Evolutionary conservation across 2,329 filamentous ascomycete species (phyloP).

Genomic region (Paecilomyces sp.): DNA sequence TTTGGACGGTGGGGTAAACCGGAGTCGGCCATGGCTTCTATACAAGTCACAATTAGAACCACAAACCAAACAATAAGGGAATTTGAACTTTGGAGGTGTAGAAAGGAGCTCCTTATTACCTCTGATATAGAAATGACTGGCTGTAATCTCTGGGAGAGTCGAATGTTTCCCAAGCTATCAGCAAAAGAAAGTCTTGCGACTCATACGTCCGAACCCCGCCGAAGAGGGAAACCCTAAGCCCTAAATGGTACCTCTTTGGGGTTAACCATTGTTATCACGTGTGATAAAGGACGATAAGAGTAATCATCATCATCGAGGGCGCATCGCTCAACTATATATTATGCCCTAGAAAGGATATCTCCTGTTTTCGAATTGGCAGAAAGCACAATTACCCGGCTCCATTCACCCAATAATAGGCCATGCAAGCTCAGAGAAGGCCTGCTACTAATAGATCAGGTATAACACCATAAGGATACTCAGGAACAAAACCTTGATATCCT

Average conservation of each 20-base stretch:
- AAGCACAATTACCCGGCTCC: too few relatives aligned
- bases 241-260: constrained; percentile 20
- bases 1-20: constrained; percentile 33
- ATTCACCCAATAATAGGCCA: too few relatives aligned
- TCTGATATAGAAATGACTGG: not conserved
- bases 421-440: not conserved
- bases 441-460: not conserved
- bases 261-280: not conserved
- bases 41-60: not conserved
- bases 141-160: not conserved
- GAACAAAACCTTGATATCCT: not conserved
- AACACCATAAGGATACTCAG: not conserved
- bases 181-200: constrained; percentile 1
- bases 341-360: too few relatives aligned
- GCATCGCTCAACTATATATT: too few relatives aligned
- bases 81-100: not conserved
- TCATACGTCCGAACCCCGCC: constrained; percentile 23
- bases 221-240: constrained; percentile 21
- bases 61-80: not conserved
- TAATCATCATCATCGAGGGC: not conserved
- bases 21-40: constrained; percentile 29
- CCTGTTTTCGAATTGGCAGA: not conserved
- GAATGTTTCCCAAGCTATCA: constrained; percentile 1
- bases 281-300: not conserved
- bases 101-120: not conserved